Evolutionary conservation across 2,329 filamentous ascomycete species (phyloP).

Genomic region (Colletotrichum sp.): DNA sequence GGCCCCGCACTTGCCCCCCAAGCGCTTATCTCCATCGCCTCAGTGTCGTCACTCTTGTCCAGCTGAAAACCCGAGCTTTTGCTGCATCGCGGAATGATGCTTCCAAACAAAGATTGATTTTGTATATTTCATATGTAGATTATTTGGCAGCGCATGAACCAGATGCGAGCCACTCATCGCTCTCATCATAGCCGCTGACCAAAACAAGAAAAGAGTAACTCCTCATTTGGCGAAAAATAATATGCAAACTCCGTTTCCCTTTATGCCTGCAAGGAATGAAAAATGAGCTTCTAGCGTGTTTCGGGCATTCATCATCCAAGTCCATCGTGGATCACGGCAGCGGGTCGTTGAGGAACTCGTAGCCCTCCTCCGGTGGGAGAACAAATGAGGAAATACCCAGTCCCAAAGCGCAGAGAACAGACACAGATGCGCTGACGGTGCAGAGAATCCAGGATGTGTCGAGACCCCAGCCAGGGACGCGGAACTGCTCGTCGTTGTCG

Average conservation of each 20-base stretch:
- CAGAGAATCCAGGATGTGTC: slow-evolving; percentile 81
- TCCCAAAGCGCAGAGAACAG: slow-evolving; percentile 58
- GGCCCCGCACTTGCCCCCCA: slow-evolving; percentile 6
- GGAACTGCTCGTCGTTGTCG: slow-evolving; percentile 84
- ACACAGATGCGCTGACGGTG: slow-evolving; percentile 59
- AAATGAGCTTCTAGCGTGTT: background rate
- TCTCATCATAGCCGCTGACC: background rate
- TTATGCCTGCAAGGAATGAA: background rate
- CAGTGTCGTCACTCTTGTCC: background rate
- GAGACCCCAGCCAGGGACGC: slow-evolving; percentile 78
- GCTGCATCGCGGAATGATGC: background rate
- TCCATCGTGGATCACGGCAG: slow-evolving; percentile 19
- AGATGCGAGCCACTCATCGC: background rate
- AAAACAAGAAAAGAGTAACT: background rate
- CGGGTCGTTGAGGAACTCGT: slow-evolving; percentile 69
- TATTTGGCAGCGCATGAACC: background rate
- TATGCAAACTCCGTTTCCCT: background rate
- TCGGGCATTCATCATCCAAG: background rate
- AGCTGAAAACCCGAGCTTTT: too few relatives aligned
- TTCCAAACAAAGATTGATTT: background rate
- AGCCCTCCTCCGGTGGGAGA: slow-evolving; percentile 82
- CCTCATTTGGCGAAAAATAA: background rate
- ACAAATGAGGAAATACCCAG: slow-evolving; percentile 72
- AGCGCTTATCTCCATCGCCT: background rate
- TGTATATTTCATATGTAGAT: background rate